Conservation (phyloP, 371 early-diverging fungal genomes). For the Mortierella sp. region DNA sequence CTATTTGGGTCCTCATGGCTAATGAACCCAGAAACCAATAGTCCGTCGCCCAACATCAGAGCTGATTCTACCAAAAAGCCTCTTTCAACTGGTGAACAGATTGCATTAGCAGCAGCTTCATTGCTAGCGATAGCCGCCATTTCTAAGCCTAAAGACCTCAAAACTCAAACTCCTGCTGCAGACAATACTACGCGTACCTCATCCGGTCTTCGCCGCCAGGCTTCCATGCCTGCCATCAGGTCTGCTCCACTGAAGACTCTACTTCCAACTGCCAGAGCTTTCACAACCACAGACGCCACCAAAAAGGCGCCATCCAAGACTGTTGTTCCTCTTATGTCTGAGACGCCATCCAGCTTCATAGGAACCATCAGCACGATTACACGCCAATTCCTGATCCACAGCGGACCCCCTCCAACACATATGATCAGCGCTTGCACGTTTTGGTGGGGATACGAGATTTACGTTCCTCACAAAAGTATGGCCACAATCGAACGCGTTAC, state of each 20-base stretch:
- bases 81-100: conserved; percentile 42
- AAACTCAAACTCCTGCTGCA: not conserved
- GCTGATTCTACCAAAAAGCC: not conserved
- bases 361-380: conserved; percentile 29
- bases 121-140: conserved; percentile 28
- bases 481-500: conserved; percentile 43
- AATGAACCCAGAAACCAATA: conserved; percentile 6
- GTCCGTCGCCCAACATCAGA: not conserved
- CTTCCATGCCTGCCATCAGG: conserved; percentile 29
- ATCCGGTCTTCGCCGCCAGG: conserved; percentile 4
- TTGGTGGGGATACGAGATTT: conserved; percentile 61
- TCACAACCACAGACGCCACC: not conserved
- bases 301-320: not conserved
- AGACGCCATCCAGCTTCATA: conserved; percentile 14
- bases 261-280: conserved; percentile 19
- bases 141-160: conserved; percentile 23
- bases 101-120: conserved; percentile 45
- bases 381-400: conserved; percentile 8
- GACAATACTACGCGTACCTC: not conserved
- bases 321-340: not conserved
- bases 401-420: conserved; percentile 23
- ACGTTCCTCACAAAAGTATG: conserved; percentile 55
- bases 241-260: conserved; percentile 13
- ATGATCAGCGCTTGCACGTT: conserved; percentile 48
- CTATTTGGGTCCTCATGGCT: conserved; percentile 14